Conservation (phyloP, 2,329 filamentous ascomycete genomes). For the Talaromyces sp. region DNA sequence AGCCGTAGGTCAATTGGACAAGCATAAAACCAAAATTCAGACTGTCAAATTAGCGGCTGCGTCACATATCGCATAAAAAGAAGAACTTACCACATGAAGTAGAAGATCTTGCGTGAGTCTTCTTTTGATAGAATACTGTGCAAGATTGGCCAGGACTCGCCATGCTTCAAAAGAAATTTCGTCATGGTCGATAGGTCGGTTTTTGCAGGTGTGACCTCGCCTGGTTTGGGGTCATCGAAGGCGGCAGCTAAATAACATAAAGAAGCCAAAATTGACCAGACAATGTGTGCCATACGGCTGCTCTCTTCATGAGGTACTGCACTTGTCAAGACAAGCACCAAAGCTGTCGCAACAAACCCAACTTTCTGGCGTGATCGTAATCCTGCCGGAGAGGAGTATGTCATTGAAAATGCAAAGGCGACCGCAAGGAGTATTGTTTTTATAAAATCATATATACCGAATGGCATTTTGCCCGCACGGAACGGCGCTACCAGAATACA, state of each 20-base stretch:
- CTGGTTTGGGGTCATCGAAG: conserved; percentile 32
- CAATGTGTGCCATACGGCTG: conserved; percentile 27
- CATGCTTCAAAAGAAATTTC: conserved; percentile 64
- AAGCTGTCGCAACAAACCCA: conserved; percentile 30
- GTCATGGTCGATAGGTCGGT: conserved; percentile 64
- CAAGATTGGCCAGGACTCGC: conserved; percentile 69
- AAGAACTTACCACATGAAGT: conserved; percentile 80
- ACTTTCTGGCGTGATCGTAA: conserved; percentile 31
- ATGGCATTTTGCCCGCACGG: conserved; percentile 21
- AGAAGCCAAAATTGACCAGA: conserved; percentile 27
- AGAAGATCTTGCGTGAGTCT: conserved; percentile 91
- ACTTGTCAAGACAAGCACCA: conserved; percentile 29
- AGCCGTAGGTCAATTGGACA: conserved; percentile 90
- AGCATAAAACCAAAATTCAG: conserved; percentile 95
- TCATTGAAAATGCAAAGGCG: conserved; percentile 29
- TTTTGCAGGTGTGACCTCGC: conserved; percentile 36
- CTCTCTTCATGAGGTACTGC: conserved; percentile 29
- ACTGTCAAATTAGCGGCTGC: conserved; percentile 45
- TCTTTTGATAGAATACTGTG: conserved; percentile 85
- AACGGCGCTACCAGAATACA: conserved; percentile 25
- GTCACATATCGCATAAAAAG: neutral
- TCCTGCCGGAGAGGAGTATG: conserved; percentile 24
- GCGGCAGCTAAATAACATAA: conserved; percentile 32
- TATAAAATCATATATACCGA: conserved; percentile 24
- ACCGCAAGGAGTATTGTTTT: conserved; percentile 25